Conservation (phyloP, 1,284 basidiomycete species). For the Peniophora sp. region DNA sequence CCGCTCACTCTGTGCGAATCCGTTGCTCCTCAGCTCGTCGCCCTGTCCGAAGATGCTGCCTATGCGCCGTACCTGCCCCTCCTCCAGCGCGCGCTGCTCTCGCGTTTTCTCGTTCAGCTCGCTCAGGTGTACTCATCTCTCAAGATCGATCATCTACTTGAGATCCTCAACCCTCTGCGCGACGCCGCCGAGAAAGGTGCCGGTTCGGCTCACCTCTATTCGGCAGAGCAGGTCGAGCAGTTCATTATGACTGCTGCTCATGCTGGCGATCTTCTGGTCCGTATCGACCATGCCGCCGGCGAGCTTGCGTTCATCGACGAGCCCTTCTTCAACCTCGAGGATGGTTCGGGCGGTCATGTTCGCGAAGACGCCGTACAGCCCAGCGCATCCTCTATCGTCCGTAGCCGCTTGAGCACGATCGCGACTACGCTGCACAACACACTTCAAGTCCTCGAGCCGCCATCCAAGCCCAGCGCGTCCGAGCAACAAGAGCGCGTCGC, state of each 20-base stretch:
- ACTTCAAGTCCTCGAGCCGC: conserved; percentile 42
- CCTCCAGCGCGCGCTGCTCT: conserved; percentile 88
- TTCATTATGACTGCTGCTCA: conserved; percentile 92
- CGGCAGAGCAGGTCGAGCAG: conserved; percentile 76
- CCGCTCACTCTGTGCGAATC: conserved; percentile 83
- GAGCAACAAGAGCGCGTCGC: conserved; percentile 48
- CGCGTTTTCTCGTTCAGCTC: conserved; percentile 89
- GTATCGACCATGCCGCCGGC: conserved; percentile 85
- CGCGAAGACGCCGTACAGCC: conserved; percentile 54
- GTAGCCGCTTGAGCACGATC: conserved; percentile 70
- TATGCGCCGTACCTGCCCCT: conserved; percentile 85
- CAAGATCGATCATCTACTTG: conserved; percentile 69
- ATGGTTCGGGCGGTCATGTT: conserved; percentile 28
- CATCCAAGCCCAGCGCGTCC: conserved; percentile 31
- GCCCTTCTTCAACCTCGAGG: conserved; percentile 46
- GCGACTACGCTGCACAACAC: conserved; percentile 72
- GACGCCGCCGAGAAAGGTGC: conserved; percentile 41
- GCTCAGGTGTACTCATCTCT: conserved; percentile 93
- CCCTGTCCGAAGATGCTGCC: conserved; percentile 47
- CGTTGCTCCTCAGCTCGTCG: conserved; percentile 76
- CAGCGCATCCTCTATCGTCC: conserved; percentile 60
- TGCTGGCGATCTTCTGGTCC: conserved; percentile 82
- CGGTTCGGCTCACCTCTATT: conserved; percentile 38
- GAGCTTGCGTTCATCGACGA: conserved; percentile 86
- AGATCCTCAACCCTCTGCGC: conserved; percentile 71